Percentiles rank a stretch among this genome's conserved stretches.
Conservation (phyloP, 2,329 filamentous ascomycete species). For the Neopestalotiopsis sp. region DNA sequence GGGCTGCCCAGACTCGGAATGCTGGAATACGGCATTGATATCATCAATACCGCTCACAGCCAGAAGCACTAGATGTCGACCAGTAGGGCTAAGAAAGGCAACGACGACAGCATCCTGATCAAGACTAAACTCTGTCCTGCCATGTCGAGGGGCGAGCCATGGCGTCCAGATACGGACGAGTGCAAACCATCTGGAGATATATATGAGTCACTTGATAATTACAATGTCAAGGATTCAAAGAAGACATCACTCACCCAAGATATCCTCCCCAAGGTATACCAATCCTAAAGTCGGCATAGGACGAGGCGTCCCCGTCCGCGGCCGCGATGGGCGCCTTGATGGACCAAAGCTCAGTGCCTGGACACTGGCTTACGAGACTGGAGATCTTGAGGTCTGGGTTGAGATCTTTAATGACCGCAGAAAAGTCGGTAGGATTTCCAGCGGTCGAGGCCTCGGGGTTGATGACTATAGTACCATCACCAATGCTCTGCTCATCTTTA, state of each 20-base stretch:
- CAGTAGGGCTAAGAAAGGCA: constrained; percentile 75
- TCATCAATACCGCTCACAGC: constrained; percentile 77
- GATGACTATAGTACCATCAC: constrained; percentile 68
- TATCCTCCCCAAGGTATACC: constrained; percentile 66
- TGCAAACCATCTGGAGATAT: constrained; percentile 71
- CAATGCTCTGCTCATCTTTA: constrained; percentile 64
- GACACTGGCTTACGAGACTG: constrained; percentile 66
- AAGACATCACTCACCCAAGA: constrained; percentile 48
- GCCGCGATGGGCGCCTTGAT: constrained; percentile 61
- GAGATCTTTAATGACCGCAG: constrained; percentile 61
- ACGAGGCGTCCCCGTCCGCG: constrained; percentile 62
- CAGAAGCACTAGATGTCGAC: constrained; percentile 77
- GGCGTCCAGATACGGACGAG: constrained; percentile 79
- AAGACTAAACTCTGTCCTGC: constrained; percentile 66
- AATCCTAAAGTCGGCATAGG: constrained; percentile 59
- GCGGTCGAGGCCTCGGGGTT: constrained; percentile 37
- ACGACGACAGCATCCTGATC: constrained; percentile 80
- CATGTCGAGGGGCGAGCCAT: constrained; percentile 90
- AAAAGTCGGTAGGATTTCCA: constrained; percentile 45
- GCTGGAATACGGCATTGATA: constrained; percentile 71
- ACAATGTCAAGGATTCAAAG: too few species aligned
- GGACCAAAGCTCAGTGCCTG: constrained; percentile 73
- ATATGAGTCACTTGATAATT: too few species aligned
- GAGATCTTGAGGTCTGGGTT: constrained; percentile 60
- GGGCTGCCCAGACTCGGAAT: constrained; percentile 68